These are phyloP conservation scores for Blastomyces gilchristii DNA, from an alignment of 2,329 filamentous ascomycete genomes.

Conservation along the genomic window DNA sequence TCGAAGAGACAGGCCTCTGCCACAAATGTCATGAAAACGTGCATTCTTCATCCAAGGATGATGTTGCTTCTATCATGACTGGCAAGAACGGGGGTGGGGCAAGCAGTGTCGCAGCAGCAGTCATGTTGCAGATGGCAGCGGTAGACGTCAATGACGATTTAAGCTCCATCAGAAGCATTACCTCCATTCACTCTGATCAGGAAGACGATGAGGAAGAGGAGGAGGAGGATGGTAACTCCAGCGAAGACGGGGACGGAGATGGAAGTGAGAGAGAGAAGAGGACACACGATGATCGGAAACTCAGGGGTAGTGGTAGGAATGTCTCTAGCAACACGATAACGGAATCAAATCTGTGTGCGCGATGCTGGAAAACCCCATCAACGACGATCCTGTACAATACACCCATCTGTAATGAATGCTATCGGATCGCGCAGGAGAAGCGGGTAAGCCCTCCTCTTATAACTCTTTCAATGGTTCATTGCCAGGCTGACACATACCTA, in stretches of 20 bases:
- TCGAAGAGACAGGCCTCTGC: constrained; percentile 13
- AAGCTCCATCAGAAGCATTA: neutral
- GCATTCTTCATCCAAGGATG: neutral
- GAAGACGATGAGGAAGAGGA: neutral
- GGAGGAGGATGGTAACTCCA: neutral
- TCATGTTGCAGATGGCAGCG: neutral
- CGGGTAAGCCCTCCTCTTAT: constrained; percentile 11
- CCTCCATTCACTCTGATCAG: constrained; percentile 2
- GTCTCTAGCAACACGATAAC: constrained; percentile 1
- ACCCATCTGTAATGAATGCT: constrained; percentile 17
- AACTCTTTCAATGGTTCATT: neutral
- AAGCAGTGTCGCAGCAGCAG: neutral
- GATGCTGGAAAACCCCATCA: constrained; percentile 17
- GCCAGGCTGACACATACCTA: neutral
- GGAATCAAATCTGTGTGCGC: constrained; percentile 14
- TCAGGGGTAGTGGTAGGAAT: neutral
- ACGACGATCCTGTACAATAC: constrained; percentile 18
- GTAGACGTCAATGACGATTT: constrained; percentile 19
- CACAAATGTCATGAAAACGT: constrained; percentile 10
- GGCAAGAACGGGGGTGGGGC: constrained; percentile 1
- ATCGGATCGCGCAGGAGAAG: constrained; percentile 14
- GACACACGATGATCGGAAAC: neutral
- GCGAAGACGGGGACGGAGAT: neutral
- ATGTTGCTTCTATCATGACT: neutral
- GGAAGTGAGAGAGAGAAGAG: neutral